phyloP scores from a whole-genome alignment of 192 early-diverging fungal genomes.

The Coemansia sp. region DNA sequence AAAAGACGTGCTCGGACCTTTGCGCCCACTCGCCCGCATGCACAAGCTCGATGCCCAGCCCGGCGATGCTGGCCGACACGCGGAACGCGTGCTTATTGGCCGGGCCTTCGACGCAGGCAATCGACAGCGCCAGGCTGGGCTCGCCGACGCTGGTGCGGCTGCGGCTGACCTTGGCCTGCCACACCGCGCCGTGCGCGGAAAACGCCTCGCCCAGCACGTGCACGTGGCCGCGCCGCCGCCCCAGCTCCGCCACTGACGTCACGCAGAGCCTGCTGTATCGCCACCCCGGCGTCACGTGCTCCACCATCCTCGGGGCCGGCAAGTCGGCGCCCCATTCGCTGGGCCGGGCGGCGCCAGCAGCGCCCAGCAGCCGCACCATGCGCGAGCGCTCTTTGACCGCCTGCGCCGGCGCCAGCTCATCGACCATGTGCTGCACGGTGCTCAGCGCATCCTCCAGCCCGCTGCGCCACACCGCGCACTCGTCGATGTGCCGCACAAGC shows the following conservation, averaged over 20 bases:
- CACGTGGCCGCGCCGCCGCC: conserved; percentile 47
- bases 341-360: conserved; percentile 18
- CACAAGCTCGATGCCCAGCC: neutral
- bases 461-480: conserved; percentile 32
- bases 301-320: neutral
- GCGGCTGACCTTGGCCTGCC: conserved; percentile 33
- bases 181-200: conserved; percentile 37
- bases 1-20: conserved; percentile 16
- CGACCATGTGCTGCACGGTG: conserved; percentile 42
- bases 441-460: conserved; percentile 30
- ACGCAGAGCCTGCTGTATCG: conserved; percentile 15
- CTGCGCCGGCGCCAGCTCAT: conserved; percentile 42
- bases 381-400: conserved; percentile 26
- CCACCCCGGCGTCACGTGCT: conserved; percentile 11
- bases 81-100: conserved; percentile 6
- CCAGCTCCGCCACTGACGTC: conserved; percentile 32
- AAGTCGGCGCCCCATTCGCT: conserved; percentile 8
- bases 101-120: conserved; percentile 31
- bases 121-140: conserved; percentile 26
- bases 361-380: conserved; percentile 19
- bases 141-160: conserved; percentile 32
- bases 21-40: conserved; percentile 1
- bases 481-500: neutral
- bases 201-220: conserved; percentile 31
- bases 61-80: conserved; percentile 1